A percentile compares a stretch with the other conserved stretches of the same genome.
Conservation (phyloP, 1,284 basidiomycete species). For the Fomitopsis schrenkii region DNA sequence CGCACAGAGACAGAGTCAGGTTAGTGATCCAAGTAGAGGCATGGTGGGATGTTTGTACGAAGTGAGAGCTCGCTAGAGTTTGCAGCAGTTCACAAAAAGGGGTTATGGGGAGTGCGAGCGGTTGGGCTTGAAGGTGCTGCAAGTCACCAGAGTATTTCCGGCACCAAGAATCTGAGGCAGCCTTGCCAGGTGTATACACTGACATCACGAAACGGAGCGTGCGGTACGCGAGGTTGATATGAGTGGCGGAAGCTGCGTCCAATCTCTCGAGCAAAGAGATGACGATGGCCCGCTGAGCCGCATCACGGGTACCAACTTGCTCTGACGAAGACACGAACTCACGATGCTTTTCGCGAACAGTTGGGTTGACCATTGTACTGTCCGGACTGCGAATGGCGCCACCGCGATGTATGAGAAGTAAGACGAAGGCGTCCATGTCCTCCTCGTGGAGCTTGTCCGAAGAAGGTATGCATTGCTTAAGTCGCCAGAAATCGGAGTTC, state of each 20-base stretch:
- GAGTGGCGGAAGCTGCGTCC: constrained; percentile 42
- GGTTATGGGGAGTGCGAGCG: constrained; percentile 27
- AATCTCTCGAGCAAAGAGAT: constrained; percentile 55
- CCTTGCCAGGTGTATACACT: constrained; percentile 33
- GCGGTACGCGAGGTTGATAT: constrained; percentile 55
- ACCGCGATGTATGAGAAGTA: constrained; percentile 56
- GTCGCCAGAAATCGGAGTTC: constrained; percentile 71
- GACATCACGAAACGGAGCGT: constrained; percentile 59
- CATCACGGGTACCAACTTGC: constrained; percentile 4
- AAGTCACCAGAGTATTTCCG: constrained; percentile 47
- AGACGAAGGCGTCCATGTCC: constrained; percentile 74
- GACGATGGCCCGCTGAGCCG: constrained; percentile 48
- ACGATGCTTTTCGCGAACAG: constrained; percentile 37
- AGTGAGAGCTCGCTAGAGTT: constrained; percentile 33
- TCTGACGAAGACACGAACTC: background rate
- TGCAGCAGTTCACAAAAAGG: constrained; percentile 33
- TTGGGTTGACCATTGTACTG: constrained; percentile 27
- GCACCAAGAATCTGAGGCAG: constrained; percentile 32
- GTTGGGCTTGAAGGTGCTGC: constrained; percentile 46
- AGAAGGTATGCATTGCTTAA: constrained; percentile 70
- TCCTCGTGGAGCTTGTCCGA: constrained; percentile 48
- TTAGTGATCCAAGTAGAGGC: constrained; percentile 66
- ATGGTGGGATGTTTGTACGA: constrained; percentile 36
- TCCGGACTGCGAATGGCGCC: constrained; percentile 49
- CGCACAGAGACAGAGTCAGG: constrained; percentile 59